These are phyloP conservation scores for Paracamarosporium sp. DNA, from an alignment of 2,329 filamentous ascomycete species.

Conservation along the genomic window DNA sequence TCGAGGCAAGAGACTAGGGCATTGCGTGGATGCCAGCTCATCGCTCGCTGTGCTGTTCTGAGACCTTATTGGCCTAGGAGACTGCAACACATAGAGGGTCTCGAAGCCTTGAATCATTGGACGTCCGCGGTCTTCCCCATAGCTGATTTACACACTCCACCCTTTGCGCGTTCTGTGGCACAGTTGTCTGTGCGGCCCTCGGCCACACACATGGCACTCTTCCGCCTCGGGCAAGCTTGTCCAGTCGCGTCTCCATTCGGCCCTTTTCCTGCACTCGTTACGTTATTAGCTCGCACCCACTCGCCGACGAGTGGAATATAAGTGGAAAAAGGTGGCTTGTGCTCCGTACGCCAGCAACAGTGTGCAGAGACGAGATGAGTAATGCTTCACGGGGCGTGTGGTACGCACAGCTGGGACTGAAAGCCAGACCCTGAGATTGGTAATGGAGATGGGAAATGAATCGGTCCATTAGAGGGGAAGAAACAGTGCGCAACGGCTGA, in stretches of 20 bases:
- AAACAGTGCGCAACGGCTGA: background rate
- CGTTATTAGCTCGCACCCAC: background rate
- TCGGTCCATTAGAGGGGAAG: background rate
- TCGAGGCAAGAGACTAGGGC: background rate
- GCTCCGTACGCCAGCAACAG: too few species aligned
- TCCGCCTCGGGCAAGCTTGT: background rate
- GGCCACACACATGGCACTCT: constrained; percentile 2
- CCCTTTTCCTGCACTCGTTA: background rate
- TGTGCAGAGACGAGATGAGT: background rate
- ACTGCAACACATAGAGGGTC: background rate
- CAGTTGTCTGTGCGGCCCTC: background rate
- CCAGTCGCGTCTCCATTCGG: background rate
- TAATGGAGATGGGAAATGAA: background rate
- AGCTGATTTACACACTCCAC: background rate
- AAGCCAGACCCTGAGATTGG: background rate
- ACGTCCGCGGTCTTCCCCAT: background rate
- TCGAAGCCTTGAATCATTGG: background rate
- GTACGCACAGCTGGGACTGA: constrained; percentile 1
- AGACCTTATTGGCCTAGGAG: background rate
- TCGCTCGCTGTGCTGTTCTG: background rate
- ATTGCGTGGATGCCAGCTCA: background rate
- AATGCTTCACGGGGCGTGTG: background rate
- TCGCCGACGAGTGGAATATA: background rate
- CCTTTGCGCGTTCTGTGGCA: background rate
- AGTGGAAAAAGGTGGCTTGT: background rate